Evolutionary conservation across 2,329 filamentous ascomycete genomes (phyloP).

Genomic region (Cyanodermella asteris): DNA sequence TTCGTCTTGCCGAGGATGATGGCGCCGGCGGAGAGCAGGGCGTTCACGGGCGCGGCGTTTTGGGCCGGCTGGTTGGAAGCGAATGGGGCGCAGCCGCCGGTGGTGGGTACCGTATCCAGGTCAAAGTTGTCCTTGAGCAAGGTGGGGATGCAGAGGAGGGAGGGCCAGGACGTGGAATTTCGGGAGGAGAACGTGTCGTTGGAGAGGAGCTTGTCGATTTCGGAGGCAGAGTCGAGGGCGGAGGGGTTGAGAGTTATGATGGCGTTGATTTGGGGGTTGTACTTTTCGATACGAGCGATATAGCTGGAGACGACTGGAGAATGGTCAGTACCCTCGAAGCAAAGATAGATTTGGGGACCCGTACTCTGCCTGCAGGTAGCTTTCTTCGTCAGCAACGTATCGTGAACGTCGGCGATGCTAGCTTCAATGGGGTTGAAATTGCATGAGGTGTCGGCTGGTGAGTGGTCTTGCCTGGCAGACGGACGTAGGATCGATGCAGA

Average conservation of each 20-base stretch:
- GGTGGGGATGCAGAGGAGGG: conserved; percentile 38
- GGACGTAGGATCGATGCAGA: no score
- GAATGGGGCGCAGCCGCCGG: conserved; percentile 30
- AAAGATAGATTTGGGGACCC: no score
- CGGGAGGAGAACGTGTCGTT: conserved; percentile 28
- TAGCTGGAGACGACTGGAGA: conserved; percentile 33
- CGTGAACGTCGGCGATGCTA: conserved; percentile 34
- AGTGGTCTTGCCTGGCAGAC: no score
- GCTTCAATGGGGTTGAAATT: conserved; percentile 33
- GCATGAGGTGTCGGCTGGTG: no score
- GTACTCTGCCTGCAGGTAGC: conserved; percentile 31
- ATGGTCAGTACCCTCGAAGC: no score
- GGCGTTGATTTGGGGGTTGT: conserved; percentile 36
- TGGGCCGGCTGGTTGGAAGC: conserved; percentile 21
- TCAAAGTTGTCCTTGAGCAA: conserved; percentile 45
- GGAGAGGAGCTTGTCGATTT: conserved; percentile 20
- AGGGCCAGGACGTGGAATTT: no score
- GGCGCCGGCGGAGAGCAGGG: conserved; percentile 47
- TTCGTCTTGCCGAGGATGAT: conserved; percentile 53
- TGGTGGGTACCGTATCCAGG: conserved; percentile 33
- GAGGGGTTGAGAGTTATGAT: conserved; percentile 31
- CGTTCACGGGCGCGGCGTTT: conserved; percentile 29
- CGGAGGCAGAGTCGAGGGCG: conserved; percentile 26
- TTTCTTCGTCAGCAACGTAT: conserved; percentile 29
- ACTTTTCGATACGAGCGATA: conserved; percentile 32